These are phyloP conservation scores for Mortierella sp. DNA, from an alignment of 371 early-diverging fungal genomes.

Conservation along the genomic window DNA sequence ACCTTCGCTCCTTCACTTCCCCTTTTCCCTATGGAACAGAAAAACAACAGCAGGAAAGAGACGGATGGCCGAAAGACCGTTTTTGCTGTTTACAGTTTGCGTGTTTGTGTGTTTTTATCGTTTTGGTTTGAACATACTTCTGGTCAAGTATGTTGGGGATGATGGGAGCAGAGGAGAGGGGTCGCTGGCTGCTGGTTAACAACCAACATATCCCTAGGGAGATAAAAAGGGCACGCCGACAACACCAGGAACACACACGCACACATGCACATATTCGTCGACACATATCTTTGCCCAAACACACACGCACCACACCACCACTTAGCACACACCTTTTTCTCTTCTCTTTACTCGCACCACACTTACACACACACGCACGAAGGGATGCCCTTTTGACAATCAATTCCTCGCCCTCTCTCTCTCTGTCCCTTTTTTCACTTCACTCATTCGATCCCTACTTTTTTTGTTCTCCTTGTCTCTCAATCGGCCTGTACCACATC, in stretches of 20 bases:
- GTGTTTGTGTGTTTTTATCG: not conserved
- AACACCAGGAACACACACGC: not conserved
- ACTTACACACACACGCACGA: not conserved
- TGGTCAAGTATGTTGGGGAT: constrained; percentile 10
- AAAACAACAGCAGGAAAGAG: not conserved
- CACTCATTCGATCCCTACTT: not conserved
- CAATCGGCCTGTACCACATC: not conserved
- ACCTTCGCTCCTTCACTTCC: not conserved
- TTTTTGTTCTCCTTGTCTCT: not conserved
- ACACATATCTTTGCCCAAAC: not conserved
- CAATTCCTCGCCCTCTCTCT: not conserved
- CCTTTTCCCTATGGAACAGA: not conserved
- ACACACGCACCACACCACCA: not conserved
- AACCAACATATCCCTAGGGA: not conserved
- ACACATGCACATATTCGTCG: constrained; percentile 6
- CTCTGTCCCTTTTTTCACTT: not conserved
- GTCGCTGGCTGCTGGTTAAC: not conserved
- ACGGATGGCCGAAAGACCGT: constrained; percentile 14
- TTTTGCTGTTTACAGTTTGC: not conserved
- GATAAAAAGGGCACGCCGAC: constrained; percentile 12
- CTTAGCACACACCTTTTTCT: not conserved
- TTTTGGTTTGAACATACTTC: constrained; percentile 8
- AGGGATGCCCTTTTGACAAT: not conserved
- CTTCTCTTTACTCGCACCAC: not conserved
- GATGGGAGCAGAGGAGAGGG: not conserved